Conservation (phyloP, 2,329 filamentous ascomycete species). For the Sarocladiaceae sp. region DNA sequence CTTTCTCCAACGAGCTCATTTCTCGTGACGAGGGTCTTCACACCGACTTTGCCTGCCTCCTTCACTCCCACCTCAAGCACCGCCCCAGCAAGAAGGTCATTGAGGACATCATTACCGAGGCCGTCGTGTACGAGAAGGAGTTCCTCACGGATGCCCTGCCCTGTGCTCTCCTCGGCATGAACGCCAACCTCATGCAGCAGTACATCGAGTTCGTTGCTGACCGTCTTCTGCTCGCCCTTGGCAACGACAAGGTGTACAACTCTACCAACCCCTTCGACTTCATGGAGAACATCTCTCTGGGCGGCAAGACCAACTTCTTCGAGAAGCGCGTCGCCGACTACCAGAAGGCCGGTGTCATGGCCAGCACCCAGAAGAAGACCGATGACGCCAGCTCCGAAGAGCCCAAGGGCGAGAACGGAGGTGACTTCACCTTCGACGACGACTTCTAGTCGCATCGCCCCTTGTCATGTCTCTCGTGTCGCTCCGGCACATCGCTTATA, state of each 20-base stretch:
- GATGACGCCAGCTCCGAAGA: constrained; percentile 38
- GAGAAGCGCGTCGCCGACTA: constrained; percentile 99
- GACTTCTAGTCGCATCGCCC: constrained; percentile 64
- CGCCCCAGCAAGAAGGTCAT: constrained; percentile 79
- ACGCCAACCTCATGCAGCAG: constrained; percentile 94
- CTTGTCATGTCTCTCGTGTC: constrained; percentile 7
- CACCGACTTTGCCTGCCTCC: constrained; percentile 95
- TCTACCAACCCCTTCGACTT: constrained; percentile 97
- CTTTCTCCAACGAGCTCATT: constrained; percentile 99
- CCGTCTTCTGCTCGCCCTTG: constrained; percentile 84
- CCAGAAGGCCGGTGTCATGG: constrained; percentile 99
- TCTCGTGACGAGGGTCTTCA: constrained; percentile 98
- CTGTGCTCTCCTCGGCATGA: constrained; percentile 93
- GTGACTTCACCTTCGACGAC: constrained; percentile 90
- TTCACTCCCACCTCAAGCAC: constrained; percentile 96
- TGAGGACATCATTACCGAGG: constrained; percentile 85
- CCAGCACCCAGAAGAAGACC: constrained; percentile 75
- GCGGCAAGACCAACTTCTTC: constrained; percentile 99
- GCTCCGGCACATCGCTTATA: constrained; percentile 10
- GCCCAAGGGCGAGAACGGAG: constrained; percentile 52
- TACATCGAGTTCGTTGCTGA: constrained; percentile 99
- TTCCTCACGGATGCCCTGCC: constrained; percentile 95
- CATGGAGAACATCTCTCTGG: constrained; percentile 99
- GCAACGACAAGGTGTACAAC: constrained; percentile 92
- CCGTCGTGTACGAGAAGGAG: constrained; percentile 92